A percentile compares a stretch with the other conserved stretches of the same genome.
These are phyloP conservation scores for Knoxdaviesia capensis DNA, from an alignment of 2,329 filamentous ascomycete species.

Conservation along the genomic window DNA sequence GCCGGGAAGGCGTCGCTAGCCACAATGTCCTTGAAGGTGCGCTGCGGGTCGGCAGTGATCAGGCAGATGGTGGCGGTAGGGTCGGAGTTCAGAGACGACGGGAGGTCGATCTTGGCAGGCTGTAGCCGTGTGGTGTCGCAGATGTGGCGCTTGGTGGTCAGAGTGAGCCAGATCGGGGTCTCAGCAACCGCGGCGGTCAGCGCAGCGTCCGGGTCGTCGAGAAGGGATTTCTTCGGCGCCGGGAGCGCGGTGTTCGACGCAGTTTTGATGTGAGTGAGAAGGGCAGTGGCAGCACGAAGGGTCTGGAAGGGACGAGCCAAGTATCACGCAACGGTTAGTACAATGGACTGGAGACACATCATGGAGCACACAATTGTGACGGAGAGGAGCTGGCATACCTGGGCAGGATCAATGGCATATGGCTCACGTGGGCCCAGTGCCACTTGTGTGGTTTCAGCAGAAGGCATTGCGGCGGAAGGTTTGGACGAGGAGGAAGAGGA, in stretches of 20 bases:
- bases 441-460: no score
- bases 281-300: constrained; percentile 41
- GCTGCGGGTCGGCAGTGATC: constrained; percentile 65
- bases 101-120: constrained; percentile 62
- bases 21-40: constrained; percentile 77
- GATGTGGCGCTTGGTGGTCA: constrained; percentile 47
- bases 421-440: no score
- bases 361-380: not conserved
- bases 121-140: constrained; percentile 60
- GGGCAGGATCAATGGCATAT: constrained; percentile 16
- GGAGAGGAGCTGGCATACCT: constrained; percentile 12
- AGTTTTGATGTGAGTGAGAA: constrained; percentile 39
- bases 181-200: constrained; percentile 15
- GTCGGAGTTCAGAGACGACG: constrained; percentile 53
- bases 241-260: constrained; percentile 23
- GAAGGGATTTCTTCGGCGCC: constrained; percentile 33
- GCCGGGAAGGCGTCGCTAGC: constrained; percentile 51
- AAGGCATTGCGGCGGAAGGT: no score
- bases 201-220: constrained; percentile 22
- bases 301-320: constrained; percentile 17
- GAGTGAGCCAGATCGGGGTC: constrained; percentile 37
- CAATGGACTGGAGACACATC: no score
- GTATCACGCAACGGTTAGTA: not conserved
- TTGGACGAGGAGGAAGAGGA: no score
- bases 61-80: constrained; percentile 57